Conservation (phyloP, 208 protist species). For the Leishmania mexicana region DNA sequence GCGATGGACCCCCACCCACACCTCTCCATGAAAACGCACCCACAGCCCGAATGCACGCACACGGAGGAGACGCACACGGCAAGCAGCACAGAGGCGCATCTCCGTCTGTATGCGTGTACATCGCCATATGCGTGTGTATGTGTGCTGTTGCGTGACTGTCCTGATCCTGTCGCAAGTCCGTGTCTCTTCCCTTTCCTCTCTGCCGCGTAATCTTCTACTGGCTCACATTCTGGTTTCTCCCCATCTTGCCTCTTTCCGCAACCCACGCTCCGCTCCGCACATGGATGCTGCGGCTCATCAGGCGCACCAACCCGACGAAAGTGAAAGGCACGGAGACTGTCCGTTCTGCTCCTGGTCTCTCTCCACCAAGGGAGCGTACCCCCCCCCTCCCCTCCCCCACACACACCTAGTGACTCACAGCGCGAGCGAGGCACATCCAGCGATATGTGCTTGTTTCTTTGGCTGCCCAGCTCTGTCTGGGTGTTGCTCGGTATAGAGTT, state of each 20-base stretch:
- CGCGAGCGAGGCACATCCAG: background rate
- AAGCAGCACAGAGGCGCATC: background rate
- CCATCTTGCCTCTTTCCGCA: background rate
- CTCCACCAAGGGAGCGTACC: background rate
- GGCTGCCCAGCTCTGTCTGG: constrained; percentile 43
- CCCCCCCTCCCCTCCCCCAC: background rate
- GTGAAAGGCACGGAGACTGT: background rate
- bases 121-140: background rate
- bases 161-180: background rate
- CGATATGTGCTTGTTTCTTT: constrained; percentile 25
- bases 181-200: background rate
- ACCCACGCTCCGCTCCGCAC: background rate
- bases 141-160: background rate
- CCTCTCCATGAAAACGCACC: background rate
- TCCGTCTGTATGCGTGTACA: background rate
- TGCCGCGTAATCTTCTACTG: background rate
- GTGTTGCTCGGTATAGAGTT: constrained; percentile 63
- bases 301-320: background rate
- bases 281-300: background rate
- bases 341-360: background rate
- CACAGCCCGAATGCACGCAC: background rate
- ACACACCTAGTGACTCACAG: background rate
- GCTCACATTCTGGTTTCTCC: background rate
- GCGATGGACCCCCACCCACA: background rate
- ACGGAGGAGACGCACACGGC: background rate